Evolutionary conservation across 805 yeast species (phyloP).

Genomic region (Lachancea cidri): DNA sequence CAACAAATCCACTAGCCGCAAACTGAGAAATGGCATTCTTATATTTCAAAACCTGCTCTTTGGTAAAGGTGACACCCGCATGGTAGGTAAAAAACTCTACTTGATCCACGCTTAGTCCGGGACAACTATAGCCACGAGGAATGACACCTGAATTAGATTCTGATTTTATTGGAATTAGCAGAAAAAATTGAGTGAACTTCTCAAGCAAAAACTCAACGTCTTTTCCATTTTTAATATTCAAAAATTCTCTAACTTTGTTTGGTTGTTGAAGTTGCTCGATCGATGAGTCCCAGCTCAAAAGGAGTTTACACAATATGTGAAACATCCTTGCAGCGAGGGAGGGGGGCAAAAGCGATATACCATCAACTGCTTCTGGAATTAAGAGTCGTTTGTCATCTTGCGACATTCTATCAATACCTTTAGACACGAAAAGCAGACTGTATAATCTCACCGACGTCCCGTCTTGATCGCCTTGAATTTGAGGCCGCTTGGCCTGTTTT

Average conservation of each 20-base stretch:
- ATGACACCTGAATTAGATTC: slow-evolving; percentile 32
- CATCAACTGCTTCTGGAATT: slow-evolving; percentile 44
- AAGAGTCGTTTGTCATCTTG: slow-evolving; percentile 35
- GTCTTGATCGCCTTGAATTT: slow-evolving; percentile 39
- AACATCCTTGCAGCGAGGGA: slow-evolving; percentile 54
- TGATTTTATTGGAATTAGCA: slow-evolving; percentile 45
- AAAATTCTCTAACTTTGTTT: slow-evolving; percentile 30
- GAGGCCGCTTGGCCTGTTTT: slow-evolving; percentile 56
- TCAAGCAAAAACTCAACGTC: slow-evolving; percentile 45
- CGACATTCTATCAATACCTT: slow-evolving; percentile 55
- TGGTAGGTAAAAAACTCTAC: slow-evolving; percentile 58
- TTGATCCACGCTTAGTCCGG: slow-evolving; percentile 59
- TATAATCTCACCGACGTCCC: slow-evolving; percentile 52
- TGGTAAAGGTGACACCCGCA: slow-evolving; percentile 59
- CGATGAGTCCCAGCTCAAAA: slow-evolving; percentile 47
- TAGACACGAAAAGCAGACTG: slow-evolving; percentile 60
- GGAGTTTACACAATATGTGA: slow-evolving; percentile 50
- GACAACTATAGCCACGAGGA: slow-evolving; percentile 45
- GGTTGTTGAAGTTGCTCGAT: slow-evolving; percentile 42
- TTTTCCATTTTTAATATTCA: slow-evolving; percentile 33
- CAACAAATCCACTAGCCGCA: slow-evolving; percentile 34
- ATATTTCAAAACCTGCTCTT: slow-evolving; percentile 39
- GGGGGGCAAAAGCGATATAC: slow-evolving; percentile 38
- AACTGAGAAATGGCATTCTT: slow-evolving; percentile 38
- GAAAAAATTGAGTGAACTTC: slow-evolving; percentile 50